A percentile compares a stretch with the other conserved stretches of the same genome.
Evolutionary conservation across 306 rosid species (phyloP).

Genomic region (Prunus davidiana): DNA sequence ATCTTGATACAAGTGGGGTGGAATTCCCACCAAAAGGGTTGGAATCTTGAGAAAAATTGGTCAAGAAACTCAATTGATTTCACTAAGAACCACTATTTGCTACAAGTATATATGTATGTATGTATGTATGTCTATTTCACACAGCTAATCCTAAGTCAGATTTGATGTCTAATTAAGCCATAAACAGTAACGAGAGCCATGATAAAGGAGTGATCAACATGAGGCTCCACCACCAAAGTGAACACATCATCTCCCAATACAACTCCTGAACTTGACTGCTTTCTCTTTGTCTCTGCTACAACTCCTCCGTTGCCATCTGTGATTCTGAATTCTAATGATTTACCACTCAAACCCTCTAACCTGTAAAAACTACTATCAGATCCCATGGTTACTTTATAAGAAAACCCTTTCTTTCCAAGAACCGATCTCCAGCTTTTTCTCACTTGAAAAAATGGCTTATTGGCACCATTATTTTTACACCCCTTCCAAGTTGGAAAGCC

Average conservation of each 20-base stretch:
- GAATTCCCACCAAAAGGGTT: too few species aligned
- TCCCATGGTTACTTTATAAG: conserved; percentile 10
- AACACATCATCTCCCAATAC: conserved; percentile 39
- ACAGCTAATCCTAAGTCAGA: neutral
- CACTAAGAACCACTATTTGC: too few species aligned
- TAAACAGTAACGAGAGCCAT: conserved; percentile 47
- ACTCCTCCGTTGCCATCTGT: conserved; percentile 16
- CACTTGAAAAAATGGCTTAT: conserved; percentile 22
- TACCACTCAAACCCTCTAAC: conserved; percentile 24
- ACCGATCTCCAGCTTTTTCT: conserved; percentile 12
- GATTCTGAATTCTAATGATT: conserved; percentile 25
- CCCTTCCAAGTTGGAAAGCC: conserved; percentile 18
- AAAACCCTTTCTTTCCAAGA: conserved; percentile 4
- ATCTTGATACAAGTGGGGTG: too few species aligned
- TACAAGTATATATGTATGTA: too few species aligned
- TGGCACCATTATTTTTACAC: neutral
- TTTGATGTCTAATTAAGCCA: conserved; percentile 16
- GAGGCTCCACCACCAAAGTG: conserved; percentile 32
- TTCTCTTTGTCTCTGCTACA: conserved; percentile 29
- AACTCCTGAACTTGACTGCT: conserved; percentile 20
- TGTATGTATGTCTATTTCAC: neutral
- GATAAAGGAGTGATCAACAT: conserved; percentile 32
- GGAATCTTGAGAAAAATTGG: too few species aligned
- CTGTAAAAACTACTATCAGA: conserved; percentile 16
- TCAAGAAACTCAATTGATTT: too few species aligned